Base-by-base conservation (phyloP, 345 rosid species). In the Hirschfeldia incana region DNA sequence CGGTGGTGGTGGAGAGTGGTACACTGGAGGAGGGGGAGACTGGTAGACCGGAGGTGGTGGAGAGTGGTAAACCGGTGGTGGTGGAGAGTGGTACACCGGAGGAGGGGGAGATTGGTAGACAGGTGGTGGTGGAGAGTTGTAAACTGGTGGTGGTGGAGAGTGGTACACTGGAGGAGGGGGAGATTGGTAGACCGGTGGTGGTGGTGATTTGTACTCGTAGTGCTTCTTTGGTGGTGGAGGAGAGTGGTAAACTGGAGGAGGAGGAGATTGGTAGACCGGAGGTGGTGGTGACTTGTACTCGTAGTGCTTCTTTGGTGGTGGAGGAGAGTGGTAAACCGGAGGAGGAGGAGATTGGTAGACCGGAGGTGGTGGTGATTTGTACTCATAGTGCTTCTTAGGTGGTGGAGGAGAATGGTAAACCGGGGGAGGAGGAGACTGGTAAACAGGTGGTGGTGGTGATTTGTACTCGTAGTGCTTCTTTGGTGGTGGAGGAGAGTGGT, bases 231-330 rank as follows among this genome's bases (percentile, higher is more conserved):
- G 71, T 3, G 79, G 79, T 30, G 77, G 77, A 8, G 80, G 75
- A 10, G 80, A 80, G 1, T 80, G 42, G 62, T 80, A 75, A 0
- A 68, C 77, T 0, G 70, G 67, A 2, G 78, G 83, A 3, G 80
- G 75, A 0, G 75, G 57, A 8, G 66, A 69, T 4, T 69, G 13
- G 39, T 80, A 64, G 39, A 74, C 77, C 0, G 84, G 81, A 3
- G 83, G 83, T 0, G 84, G 76, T 0, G 83, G 83, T 0, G 78
- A 79, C n/a, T 79, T 79, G 70, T 74, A 79, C 0, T 33, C 55
- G 11, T 76, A 72, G 0, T 69, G 8, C 0, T 61, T 75, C 59
- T 27, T 67, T 0, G 85, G 83, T 0, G 78, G 84, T 0, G 86
- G 80, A 0, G 83, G 83, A 6, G 83, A 80, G 0, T 80, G 33